Evolutionary conservation across 306 rosid species (phyloP).

Genomic region (Alnus rubra): DNA sequence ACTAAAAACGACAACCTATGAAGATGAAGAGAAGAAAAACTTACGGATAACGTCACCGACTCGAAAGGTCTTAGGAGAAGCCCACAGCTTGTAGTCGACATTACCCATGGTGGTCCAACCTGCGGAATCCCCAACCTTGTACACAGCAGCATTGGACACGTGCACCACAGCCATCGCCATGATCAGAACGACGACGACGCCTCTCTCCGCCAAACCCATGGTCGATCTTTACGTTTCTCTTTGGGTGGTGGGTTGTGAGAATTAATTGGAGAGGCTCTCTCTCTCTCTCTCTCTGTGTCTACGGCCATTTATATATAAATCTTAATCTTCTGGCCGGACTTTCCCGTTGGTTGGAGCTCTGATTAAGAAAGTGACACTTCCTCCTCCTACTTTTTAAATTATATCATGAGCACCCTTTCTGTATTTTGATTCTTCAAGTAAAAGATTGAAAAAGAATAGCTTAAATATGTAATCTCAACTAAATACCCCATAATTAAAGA

Average conservation of each 20-base stretch:
- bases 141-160: conserved; percentile 51
- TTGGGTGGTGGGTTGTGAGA: conserved; percentile 14
- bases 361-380: conserved; percentile 17
- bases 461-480: neutral
- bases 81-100: conserved; percentile 72
- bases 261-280: conserved; percentile 1
- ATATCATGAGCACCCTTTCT: conserved; percentile 10
- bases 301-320: conserved; percentile 26
- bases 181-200: conserved; percentile 19
- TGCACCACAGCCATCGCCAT: conserved; percentile 30
- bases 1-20: too few species aligned
- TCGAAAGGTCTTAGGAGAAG: conserved; percentile 65
- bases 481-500: neutral
- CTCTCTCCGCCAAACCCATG: conserved; percentile 54
- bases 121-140: conserved; percentile 82
- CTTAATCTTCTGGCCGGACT: conserved; percentile 27
- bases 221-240: neutral
- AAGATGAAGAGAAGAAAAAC: conserved; percentile 13
- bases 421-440: too few species aligned
- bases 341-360: conserved; percentile 30
- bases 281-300: neutral
- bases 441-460: neutral
- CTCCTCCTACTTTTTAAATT: conserved; percentile 23
- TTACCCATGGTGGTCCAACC: conserved; percentile 81
- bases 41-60: conserved; percentile 79